phyloP scores from a whole-genome alignment of 2,329 filamentous ascomycete genomes.

The Penicillium thymicola region DNA sequence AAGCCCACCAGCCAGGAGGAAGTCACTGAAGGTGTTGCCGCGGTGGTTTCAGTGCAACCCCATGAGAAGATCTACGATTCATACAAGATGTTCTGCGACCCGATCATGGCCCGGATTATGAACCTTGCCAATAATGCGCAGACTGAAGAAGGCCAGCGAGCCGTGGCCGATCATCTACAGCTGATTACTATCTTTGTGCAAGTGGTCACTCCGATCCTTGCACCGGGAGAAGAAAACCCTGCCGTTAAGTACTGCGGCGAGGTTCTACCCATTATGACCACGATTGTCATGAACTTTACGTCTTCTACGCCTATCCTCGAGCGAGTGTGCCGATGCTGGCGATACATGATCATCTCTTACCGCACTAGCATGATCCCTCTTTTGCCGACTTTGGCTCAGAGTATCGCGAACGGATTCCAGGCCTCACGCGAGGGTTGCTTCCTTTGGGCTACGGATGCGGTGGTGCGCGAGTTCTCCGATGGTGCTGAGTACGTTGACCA shows the following conservation, averaged over 20 bases:
- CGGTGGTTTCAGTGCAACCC: slow-evolving; percentile 84
- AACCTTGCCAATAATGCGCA: slow-evolving; percentile 79
- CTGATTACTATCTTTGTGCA: slow-evolving; percentile 89
- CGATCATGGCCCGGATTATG: slow-evolving; percentile 81
- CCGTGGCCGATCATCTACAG: slow-evolving; percentile 89
- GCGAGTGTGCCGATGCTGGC: slow-evolving; percentile 90
- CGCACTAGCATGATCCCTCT: slow-evolving; percentile 83
- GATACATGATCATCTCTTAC: slow-evolving; percentile 95
- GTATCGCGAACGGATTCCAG: slow-evolving; percentile 80
- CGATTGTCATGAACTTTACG: slow-evolving; percentile 83
- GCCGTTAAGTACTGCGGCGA: slow-evolving; percentile 96
- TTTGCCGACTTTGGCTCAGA: slow-evolving; percentile 80
- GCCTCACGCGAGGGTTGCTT: slow-evolving; percentile 90
- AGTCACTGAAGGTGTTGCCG: slow-evolving; percentile 91
- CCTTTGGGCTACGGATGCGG: slow-evolving; percentile 95
- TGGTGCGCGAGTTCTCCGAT: slow-evolving; percentile 91
- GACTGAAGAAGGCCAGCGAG: slow-evolving; percentile 77
- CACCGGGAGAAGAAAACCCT: slow-evolving; percentile 71
- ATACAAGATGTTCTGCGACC: slow-evolving; percentile 90
- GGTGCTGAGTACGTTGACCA: slow-evolving; percentile 80
- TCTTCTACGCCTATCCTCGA: slow-evolving; percentile 86
- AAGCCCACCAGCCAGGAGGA: slow-evolving; percentile 88
- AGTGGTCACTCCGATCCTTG: slow-evolving; percentile 69
- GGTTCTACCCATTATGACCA: slow-evolving; percentile 81
- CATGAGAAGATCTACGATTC: slow-evolving; percentile 74